Base-by-base conservation (phyloP, 768 basidiomycete genomes). In the Harrya chromipes region DNA sequence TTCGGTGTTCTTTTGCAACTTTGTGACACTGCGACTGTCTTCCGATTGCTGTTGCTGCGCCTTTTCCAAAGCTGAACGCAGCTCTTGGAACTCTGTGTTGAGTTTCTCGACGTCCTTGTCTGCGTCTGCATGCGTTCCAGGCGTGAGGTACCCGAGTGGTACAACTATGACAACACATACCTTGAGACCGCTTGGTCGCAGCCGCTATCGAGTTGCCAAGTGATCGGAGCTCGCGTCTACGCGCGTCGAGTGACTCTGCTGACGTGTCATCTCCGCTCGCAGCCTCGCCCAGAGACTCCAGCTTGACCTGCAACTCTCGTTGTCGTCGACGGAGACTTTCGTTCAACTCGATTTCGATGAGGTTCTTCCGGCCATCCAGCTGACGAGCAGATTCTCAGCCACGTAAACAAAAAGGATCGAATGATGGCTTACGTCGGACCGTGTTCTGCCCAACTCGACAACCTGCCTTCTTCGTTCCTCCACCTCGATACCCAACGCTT, bases 1-100 rank as follows among this genome's bases (percentile, higher is more conserved):
- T 63, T 99, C 97, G 0, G 93, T 91, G 53, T 84, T 90, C 77
- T 98, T 98, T 66, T 97, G 94, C 56, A 94, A 85, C 50, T 84
- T 82, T n/a, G 88, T 83, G 51, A 97, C 90, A 34, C 80, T 84
- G 9, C 92, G 85, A 41, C 80, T 83, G 58, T 97, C 93, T 61
- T 98, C 94, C 0, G 80, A 66, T 62, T 97, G 95, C 56, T 92
- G 84, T 8, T 78, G 78, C 58, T 95, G 90, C 3, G 85, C 70
- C 52, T 79, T 78, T 62, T 98, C 94, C 19, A 97, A 67, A 1
- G 76, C 73, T 13, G 70, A 62, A 7, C 80, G 79, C 13, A 85
- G 70, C 53, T 89, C 81, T 56, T 92, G 90, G 11, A 93, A 72
- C 49, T 82, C 79, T 40, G 70, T 62, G 4, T 74, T 76, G 1